A percentile compares a stretch with the other conserved stretches of the same genome.
phyloP scores from a whole-genome alignment of 306 rosid species.

The Prunus mongolica region DNA sequence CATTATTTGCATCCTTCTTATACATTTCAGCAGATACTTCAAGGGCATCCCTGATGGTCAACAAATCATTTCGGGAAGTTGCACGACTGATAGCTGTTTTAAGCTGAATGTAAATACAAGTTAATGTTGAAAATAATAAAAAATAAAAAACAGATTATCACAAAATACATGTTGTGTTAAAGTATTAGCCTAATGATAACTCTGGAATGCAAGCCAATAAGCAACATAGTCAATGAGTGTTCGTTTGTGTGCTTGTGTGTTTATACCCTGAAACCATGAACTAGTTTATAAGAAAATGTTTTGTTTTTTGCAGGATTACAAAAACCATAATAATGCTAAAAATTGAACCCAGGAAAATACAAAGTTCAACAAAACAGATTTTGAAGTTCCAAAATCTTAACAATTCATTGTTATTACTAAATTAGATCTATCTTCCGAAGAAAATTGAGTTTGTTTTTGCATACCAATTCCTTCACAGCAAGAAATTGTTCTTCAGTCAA shows the following conservation, averaged over 20 bases:
- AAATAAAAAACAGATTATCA: neutral
- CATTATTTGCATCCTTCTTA: conserved; percentile 86
- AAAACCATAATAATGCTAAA: neutral
- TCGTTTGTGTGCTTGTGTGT: neutral
- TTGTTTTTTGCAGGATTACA: neutral
- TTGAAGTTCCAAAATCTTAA: neutral
- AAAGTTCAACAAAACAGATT: neutral
- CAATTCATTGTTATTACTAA: neutral
- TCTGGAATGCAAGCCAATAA: neutral
- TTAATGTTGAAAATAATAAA: neutral
- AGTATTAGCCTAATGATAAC: neutral
- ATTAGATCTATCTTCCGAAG: neutral
- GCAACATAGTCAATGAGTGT: neutral
- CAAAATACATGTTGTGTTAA: neutral
- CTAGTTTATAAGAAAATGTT: neutral
- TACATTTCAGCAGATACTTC: conserved; percentile 95
- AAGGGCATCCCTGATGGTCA: conserved; percentile 92
- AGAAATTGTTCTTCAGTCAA: conserved; percentile 94
- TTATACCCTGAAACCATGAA: neutral
- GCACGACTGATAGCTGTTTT: conserved; percentile 94
- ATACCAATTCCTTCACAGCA: conserved; percentile 98
- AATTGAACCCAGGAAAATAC: neutral
- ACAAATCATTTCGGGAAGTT: conserved; percentile 74
- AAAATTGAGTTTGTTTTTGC: conserved; percentile 2
- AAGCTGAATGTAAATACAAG: conserved; percentile 55